These are phyloP conservation scores for Artemisia annua DNA, from an alignment of 129 eudicot genomes.

Conservation along the genomic window DNA sequence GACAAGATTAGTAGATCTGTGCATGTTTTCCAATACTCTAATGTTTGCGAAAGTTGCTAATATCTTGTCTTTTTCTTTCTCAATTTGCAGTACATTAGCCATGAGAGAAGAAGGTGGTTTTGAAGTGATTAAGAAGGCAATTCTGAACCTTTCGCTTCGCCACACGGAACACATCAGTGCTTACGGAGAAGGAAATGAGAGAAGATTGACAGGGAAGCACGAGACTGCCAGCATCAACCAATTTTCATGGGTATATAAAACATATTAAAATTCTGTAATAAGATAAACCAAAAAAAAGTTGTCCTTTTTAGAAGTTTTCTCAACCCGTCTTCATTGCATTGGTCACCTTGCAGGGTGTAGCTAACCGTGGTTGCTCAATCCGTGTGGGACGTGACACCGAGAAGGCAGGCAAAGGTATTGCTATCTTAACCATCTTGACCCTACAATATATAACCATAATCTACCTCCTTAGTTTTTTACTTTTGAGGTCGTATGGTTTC, in stretches of 20 bases:
- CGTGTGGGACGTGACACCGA: constrained; percentile 99
- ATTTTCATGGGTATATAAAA: constrained; percentile 80
- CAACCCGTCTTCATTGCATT: not conserved
- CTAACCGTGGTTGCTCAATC: constrained; percentile 98
- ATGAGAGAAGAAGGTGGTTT: constrained; percentile 98
- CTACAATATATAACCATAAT: not conserved
- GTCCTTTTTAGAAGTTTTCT: not conserved
- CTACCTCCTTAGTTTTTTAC: not conserved
- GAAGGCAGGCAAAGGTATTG: constrained; percentile 86
- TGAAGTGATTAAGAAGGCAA: constrained; percentile 91
- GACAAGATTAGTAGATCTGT: not conserved
- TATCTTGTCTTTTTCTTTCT: not conserved
- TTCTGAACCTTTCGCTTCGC: constrained; percentile 82
- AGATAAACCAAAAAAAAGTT: not conserved
- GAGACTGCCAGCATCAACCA: constrained; percentile 90
- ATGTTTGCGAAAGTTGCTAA: not conserved
- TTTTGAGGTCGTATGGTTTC: not conserved
- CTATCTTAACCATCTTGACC: not conserved
- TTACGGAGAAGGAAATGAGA: constrained; percentile 98
- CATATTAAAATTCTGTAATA: not conserved
- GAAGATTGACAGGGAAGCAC: constrained; percentile 94
- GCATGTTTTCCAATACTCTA: not conserved
- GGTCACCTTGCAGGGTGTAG: constrained; percentile 76
- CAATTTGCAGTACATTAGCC: constrained; percentile 67
- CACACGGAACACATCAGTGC: constrained; percentile 92